Conservation (phyloP, 208 protist genomes). For the Leptomonas seymouri region DNA sequence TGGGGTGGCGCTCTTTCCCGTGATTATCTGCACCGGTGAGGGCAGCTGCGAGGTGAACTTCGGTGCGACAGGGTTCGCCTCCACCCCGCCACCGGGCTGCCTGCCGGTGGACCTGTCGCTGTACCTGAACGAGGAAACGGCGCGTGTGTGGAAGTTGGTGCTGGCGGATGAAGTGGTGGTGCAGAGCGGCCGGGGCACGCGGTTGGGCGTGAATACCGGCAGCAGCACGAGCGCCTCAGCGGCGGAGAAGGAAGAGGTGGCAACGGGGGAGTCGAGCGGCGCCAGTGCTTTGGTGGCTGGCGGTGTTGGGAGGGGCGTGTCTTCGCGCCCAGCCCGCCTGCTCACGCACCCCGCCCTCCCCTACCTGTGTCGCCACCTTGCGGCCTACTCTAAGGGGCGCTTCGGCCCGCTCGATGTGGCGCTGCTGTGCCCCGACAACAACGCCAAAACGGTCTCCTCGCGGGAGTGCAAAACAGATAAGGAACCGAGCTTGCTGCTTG, state of each 20-base stretch:
- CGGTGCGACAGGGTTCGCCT: conserved; percentile 69
- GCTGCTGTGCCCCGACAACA: conserved; percentile 43
- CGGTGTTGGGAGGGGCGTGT: not conserved
- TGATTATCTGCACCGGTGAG: conserved; percentile 35
- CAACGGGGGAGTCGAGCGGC: not conserved
- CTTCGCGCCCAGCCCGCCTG: not conserved
- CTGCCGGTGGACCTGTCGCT: conserved; percentile 78
- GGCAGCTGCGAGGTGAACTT: conserved; percentile 86
- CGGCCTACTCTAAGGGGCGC: conserved; percentile 38
- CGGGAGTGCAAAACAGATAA: conserved; percentile 48
- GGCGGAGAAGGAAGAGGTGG: not conserved
- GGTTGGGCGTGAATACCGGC: too few relatives aligned
- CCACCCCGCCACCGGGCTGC: conserved; percentile 53
- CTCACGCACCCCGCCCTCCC: conserved; percentile 22
- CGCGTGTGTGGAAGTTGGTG: conserved; percentile 65
- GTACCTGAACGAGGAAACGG: conserved; percentile 49
- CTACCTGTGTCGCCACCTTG: conserved; percentile 9
- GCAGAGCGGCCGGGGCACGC: not conserved
- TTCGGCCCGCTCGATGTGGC: conserved; percentile 64
- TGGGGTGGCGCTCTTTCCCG: conserved; percentile 64
- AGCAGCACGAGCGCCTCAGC: not conserved
- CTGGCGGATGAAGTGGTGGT: conserved; percentile 41
- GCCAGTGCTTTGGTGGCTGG: not conserved
- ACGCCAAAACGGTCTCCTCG: conserved; percentile 28
- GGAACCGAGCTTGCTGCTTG: conserved; percentile 59